Evolutionary conservation across 768 basidiomycete genomes (phyloP).

Genomic region (Tylopilus subfusipes): DNA sequence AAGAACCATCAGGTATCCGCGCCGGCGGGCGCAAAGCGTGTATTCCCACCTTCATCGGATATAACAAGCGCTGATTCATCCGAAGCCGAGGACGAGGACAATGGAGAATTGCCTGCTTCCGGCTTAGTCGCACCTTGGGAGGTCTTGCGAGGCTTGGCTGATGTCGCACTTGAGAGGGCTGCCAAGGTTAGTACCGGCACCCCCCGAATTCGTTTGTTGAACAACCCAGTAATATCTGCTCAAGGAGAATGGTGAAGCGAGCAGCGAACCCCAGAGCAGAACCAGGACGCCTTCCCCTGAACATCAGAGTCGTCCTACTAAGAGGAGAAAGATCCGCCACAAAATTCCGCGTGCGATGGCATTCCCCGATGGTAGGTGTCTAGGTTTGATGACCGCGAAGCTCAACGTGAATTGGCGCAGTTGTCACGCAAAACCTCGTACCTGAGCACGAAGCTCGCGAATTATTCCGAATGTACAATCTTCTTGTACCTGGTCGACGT

Average conservation of each 20-base stretch:
- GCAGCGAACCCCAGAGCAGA: conserved; percentile 72
- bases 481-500: conserved; percentile 3
- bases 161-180: conserved; percentile 76
- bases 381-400: neutral
- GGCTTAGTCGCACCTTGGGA: conserved; percentile 87
- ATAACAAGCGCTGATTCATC: conserved; percentile 79
- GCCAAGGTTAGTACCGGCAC: conserved; percentile 52
- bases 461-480: conserved; percentile 71
- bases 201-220: neutral
- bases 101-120: conserved; percentile 72
- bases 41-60: conserved; percentile 58
- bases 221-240: conserved; percentile 13
- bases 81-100: conserved; percentile 80
- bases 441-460: conserved; percentile 81
- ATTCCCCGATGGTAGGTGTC: conserved; percentile 69
- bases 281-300: conserved; percentile 72
- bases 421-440: conserved; percentile 81
- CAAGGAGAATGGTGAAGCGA: conserved; percentile 69
- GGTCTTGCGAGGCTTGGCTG: conserved; percentile 75
- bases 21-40: conserved; percentile 51
- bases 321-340: conserved; percentile 70
- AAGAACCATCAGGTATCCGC: conserved; percentile 33
- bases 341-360: conserved; percentile 52
- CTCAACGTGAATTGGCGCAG: conserved; percentile 35
- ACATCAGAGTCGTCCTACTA: conserved; percentile 61